phyloP scores from a whole-genome alignment of 2,329 filamentous ascomycete species.

The Setomelanomma holmii region DNA sequence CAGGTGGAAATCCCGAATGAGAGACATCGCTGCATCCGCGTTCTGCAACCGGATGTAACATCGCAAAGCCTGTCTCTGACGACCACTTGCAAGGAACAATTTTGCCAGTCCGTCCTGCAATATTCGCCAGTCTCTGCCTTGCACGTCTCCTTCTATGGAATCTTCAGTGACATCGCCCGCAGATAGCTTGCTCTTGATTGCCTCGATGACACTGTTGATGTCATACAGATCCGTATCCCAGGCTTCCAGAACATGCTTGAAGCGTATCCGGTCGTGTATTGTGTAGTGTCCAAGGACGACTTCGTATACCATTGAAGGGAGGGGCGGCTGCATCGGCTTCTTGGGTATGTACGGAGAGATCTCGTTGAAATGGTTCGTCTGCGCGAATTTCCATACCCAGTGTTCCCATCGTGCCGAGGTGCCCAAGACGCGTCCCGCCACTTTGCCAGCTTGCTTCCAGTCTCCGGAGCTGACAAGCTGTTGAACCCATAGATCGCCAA shows the following conservation, averaged over 20 bases:
- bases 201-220: slow-evolving; percentile 74
- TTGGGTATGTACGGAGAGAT: slow-evolving; percentile 85
- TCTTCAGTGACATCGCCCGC: slow-evolving; percentile 78
- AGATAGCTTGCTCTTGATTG: slow-evolving; percentile 82
- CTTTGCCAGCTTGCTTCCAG: slow-evolving; percentile 79
- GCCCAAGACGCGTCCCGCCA: slow-evolving; percentile 83
- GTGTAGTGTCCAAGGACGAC: slow-evolving; percentile 90
- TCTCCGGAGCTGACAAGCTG: slow-evolving; percentile 77
- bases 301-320: slow-evolving; percentile 86
- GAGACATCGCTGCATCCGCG: slow-evolving; percentile 82
- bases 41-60: slow-evolving; percentile 93
- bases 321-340: slow-evolving; percentile 75
- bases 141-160: slow-evolving; percentile 74
- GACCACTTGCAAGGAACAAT: slow-evolving; percentile 81
- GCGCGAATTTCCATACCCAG: slow-evolving; percentile 92
- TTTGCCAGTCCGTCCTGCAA: slow-evolving; percentile 87
- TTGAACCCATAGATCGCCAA: slow-evolving; percentile 93
- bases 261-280: slow-evolving; percentile 73
- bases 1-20: slow-evolving; percentile 90
- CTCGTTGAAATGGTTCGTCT: slow-evolving; percentile 85
- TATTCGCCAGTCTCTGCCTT: slow-evolving; percentile 83
- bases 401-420: slow-evolving; percentile 88
- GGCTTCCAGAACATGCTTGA: slow-evolving; percentile 78
- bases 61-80: slow-evolving; percentile 81
- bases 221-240: slow-evolving; percentile 90